Base-by-base conservation (phyloP, 2,329 filamentous ascomycete species). In the Aaosphaeria pasadenensis region DNA sequence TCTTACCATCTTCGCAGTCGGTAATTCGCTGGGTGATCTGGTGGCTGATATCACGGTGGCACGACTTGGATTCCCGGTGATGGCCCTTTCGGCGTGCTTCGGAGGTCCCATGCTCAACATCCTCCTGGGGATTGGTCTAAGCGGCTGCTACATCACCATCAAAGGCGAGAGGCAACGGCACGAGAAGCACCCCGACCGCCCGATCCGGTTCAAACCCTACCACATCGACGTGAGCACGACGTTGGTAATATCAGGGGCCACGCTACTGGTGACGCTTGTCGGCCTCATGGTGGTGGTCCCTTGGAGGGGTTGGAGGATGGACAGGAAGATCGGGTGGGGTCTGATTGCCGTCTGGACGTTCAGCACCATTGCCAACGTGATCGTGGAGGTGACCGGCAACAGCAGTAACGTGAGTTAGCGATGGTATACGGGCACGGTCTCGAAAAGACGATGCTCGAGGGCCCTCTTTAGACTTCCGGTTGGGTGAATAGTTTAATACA, bases 21-120 rank as follows among this genome's bases (percentile, higher is more conserved):
- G 94, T 30, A 99, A 99, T 71, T 95, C 89, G 6, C 79, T 97
- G 6, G 92, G 94, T 35, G 94, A 99, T 62, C 78, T 99, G 11
- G 90, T 99, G 7, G 92, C 94, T 11, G 88, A 99, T 66, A 88
- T 97, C 46, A 99, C 94, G 0, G 88, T 99, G 35, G 94, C 94
- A 4, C 84, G 89, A 32, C 82, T 99, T 3, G 94, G 94, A 3
- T 96, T 91, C 70, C 94, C 94, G 0, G 91, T 99, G 53, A 99
- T 99, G 94, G 94, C 94, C 1, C 74, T 87, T 38, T 91, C 89
- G 32, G 94, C 94, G 4, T 99, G 94, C 67, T 96, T 99, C 67
- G 94, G 94, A n/a, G 95, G 94, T 0, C 94, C 94, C 0, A 92
- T 99, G 90, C 81, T 99, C 38, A 99, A 99, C 61, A 99, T 99